A percentile compares a stretch with the other conserved stretches of the same genome.
Conservation (phyloP, 352 stramenopile genomes). For the Phytophthora fragariaefolia region DNA sequence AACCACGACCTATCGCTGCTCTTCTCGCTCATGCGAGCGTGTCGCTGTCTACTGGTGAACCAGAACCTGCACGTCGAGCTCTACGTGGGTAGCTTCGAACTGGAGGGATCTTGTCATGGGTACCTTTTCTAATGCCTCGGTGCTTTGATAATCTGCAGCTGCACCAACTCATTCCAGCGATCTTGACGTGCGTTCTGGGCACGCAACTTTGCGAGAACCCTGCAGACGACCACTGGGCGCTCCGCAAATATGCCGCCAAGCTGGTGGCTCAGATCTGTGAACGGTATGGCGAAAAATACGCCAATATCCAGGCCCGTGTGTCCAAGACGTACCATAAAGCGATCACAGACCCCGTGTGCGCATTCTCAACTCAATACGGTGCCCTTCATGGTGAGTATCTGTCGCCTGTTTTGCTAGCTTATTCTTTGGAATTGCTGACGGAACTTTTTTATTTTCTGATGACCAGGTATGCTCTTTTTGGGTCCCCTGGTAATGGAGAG, state of each 20-base stretch:
- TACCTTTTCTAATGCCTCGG: too few species aligned
- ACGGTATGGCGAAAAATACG: conserved; percentile 91
- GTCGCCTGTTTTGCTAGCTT: not conserved
- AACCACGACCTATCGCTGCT: conserved; percentile 80
- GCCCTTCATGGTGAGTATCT: conserved; percentile 83
- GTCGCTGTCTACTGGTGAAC: conserved; percentile 91
- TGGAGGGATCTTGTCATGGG: too few species aligned
- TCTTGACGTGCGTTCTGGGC: conserved; percentile 93
- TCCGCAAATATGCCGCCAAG: conserved; percentile 87
- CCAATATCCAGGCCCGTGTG: conserved; percentile 91
- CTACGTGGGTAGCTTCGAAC: conserved; percentile 62
- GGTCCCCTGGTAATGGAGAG: conserved; percentile 93
- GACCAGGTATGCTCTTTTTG: conserved; percentile 86
- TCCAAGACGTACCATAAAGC: conserved; percentile 92
- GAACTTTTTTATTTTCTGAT: not conserved
- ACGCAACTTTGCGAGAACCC: conserved; percentile 89
- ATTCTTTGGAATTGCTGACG: not conserved
- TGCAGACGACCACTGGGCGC: conserved; percentile 90
- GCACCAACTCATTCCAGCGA: conserved; percentile 93
- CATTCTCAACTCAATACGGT: conserved; percentile 92
- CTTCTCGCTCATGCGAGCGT: conserved; percentile 89
- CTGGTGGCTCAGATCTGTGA: conserved; percentile 87
- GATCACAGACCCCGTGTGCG: conserved; percentile 74
- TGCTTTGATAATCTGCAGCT: conserved; percentile 53
- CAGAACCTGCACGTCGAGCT: conserved; percentile 93